Evolutionary conservation across 257 asterid genomes (phyloP).

Genomic region (Primulina eburnea): DNA sequence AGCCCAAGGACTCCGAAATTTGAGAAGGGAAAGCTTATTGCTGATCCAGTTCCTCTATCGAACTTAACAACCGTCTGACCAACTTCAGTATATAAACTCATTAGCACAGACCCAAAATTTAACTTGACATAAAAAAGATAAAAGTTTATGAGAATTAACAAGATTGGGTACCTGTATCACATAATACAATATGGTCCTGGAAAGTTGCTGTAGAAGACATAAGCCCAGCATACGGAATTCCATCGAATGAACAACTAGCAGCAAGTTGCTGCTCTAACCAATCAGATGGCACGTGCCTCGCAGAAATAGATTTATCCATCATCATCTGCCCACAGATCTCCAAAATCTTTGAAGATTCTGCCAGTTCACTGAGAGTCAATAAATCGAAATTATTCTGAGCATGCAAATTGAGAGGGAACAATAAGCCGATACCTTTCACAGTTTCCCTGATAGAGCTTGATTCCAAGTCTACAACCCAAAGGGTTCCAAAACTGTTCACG

Average conservation of each 20-base stretch:
- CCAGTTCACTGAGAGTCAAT: constrained; percentile 37
- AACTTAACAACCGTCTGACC: constrained; percentile 66
- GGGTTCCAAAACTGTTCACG: constrained; percentile 64
- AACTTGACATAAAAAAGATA: no score
- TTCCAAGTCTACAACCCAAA: constrained; percentile 73
- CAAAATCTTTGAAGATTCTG: constrained; percentile 75
- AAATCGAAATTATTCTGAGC: constrained; percentile 19
- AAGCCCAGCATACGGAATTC: constrained; percentile 64
- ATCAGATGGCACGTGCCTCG: constrained; percentile 55
- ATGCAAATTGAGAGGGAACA: constrained; percentile 9
- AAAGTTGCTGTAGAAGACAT: constrained; percentile 65
- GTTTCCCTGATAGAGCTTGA: constrained; percentile 62
- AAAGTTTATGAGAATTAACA: constrained; percentile 17
- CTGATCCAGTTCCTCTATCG: constrained; percentile 45
- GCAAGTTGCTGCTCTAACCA: constrained; percentile 53
- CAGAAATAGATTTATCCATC: constrained; percentile 56
- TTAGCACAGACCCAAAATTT: constrained; percentile 24
- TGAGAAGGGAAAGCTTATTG: constrained; percentile 54
- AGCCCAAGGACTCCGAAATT: constrained; percentile 80
- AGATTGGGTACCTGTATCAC: constrained; percentile 64
- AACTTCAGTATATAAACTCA: constrained; percentile 51
- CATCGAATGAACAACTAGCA: constrained; percentile 39
- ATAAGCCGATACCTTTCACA: constrained; percentile 56
- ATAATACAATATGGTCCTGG: constrained; percentile 50
- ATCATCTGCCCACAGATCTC: constrained; percentile 75